These are phyloP conservation scores for Sodiomyces alkalinus DNA, from an alignment of 2,329 filamentous ascomycete species.

Conservation along the genomic window DNA sequence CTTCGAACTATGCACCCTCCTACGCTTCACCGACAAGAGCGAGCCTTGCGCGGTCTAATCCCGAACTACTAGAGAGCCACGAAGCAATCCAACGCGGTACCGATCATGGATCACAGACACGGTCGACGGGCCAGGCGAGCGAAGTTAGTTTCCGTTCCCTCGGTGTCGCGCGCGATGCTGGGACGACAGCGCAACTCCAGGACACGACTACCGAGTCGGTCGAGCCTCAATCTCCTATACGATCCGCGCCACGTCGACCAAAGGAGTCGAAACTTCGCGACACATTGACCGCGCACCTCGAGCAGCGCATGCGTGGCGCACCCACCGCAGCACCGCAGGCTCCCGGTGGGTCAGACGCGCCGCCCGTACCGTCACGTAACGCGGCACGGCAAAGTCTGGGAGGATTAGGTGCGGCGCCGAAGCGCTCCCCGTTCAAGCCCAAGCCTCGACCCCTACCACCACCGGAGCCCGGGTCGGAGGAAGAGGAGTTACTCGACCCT, in stretches of 20 bases:
- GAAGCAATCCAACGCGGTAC: too few relatives aligned
- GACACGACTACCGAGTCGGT: background rate
- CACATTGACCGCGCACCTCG: too few relatives aligned
- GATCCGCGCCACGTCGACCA: too few relatives aligned
- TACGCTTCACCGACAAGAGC: slow-evolving; percentile 54
- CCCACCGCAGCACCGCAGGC: background rate
- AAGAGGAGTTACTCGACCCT: slow-evolving; percentile 25
- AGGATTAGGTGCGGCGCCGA: slow-evolving; percentile 18
- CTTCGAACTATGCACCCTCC: slow-evolving; percentile 28
- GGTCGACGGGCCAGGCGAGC: too few relatives aligned
- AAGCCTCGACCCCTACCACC: slow-evolving; percentile 31
- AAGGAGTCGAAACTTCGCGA: too few relatives aligned
- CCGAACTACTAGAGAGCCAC: too few relatives aligned
- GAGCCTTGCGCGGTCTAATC: slow-evolving; percentile 45
- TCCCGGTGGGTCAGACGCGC: background rate
- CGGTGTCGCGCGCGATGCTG: too few relatives aligned
- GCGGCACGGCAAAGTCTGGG: slow-evolving; percentile 10
- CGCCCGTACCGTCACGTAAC: background rate
- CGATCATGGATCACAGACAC: too few relatives aligned
- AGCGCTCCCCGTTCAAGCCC: slow-evolving; percentile 25
- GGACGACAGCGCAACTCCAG: too few relatives aligned
- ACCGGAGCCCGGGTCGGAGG: slow-evolving; percentile 19
- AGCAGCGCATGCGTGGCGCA: too few relatives aligned
- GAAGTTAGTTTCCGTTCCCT: too few relatives aligned
- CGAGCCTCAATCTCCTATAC: too few relatives aligned